Percentiles rank a stretch among this genome's conserved stretches.
phyloP scores from a whole-genome alignment of 495 filamentous ascomycete species.

The Aspergillus ostianus region DNA sequence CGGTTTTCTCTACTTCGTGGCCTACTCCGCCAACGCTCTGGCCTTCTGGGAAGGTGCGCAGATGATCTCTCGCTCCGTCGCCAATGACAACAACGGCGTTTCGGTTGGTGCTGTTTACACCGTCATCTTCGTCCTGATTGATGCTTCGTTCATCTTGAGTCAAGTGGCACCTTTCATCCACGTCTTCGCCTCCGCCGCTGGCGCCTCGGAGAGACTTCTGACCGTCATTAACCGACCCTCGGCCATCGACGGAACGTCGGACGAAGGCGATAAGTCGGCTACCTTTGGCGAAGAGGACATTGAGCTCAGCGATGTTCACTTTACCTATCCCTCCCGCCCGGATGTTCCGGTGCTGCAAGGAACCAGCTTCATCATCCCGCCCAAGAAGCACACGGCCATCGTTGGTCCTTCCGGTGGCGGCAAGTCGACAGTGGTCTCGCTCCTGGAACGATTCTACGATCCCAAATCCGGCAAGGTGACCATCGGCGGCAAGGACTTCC shows the following conservation, averaged over 20 bases:
- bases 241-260: slow-evolving; percentile 47
- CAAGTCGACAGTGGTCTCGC: slow-evolving; percentile 62
- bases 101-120: slow-evolving; percentile 61
- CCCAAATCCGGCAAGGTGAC: slow-evolving; percentile 39
- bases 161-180: slow-evolving; percentile 63
- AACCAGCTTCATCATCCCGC: slow-evolving; percentile 50
- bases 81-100: slow-evolving; percentile 28
- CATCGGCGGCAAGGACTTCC: slow-evolving; percentile 51
- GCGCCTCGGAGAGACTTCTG: slow-evolving; percentile 49
- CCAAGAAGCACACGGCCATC: slow-evolving; percentile 60
- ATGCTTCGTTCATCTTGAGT: slow-evolving; percentile 60
- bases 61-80: slow-evolving; percentile 51
- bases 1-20: slow-evolving; percentile 62
- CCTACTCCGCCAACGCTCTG: slow-evolving; percentile 60
- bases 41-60: slow-evolving; percentile 65
- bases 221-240: slow-evolving; percentile 51
- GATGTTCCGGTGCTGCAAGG: slow-evolving; percentile 50
- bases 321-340: slow-evolving; percentile 61
- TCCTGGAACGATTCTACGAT: slow-evolving; percentile 55
- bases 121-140: slow-evolving; percentile 62
- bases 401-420: slow-evolving; percentile 69
- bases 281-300: slow-evolving; percentile 36
- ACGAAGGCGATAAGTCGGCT: slow-evolving; percentile 30
- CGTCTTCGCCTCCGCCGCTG: slow-evolving; percentile 56
- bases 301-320: slow-evolving; percentile 52